Percentiles rank a stretch among this genome's conserved stretches.
Conservation (phyloP, 805 yeast species). For the Starmerella bombicola region DNA sequence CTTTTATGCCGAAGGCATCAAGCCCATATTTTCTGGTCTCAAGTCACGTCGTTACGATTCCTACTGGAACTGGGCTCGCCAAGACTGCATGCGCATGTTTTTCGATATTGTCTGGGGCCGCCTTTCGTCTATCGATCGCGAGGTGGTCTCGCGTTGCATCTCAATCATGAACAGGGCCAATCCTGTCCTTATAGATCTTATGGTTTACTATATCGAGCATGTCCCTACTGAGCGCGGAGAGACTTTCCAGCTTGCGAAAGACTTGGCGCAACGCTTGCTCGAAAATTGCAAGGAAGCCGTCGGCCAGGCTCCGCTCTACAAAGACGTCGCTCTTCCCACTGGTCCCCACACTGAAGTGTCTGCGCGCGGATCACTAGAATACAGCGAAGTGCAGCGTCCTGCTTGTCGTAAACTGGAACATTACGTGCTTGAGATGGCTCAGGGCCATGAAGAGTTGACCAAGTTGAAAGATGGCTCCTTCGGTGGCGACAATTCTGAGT, state of each 20-base stretch:
- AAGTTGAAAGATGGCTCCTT: conserved; percentile 31
- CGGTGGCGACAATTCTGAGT: conserved; percentile 31
- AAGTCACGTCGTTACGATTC: conserved; percentile 96
- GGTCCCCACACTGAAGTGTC: conserved; percentile 89
- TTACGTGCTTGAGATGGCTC: conserved; percentile 92
- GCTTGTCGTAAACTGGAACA: conserved; percentile 89
- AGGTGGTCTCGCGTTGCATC: conserved; percentile 90
- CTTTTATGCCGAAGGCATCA: conserved; percentile 79
- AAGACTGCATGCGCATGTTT: conserved; percentile 85
- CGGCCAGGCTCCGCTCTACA: conserved; percentile 77
- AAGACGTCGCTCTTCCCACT: conserved; percentile 86
- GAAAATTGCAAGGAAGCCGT: conserved; percentile 87
- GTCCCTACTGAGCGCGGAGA: conserved; percentile 79
- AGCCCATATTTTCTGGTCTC: conserved; percentile 77
- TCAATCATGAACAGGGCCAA: conserved; percentile 95
- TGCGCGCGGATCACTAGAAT: conserved; percentile 73
- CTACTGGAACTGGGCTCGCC: conserved; percentile 99
- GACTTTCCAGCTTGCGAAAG: conserved; percentile 81
- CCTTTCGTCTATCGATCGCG: conserved; percentile 80
- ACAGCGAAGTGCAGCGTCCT: conserved; percentile 76
- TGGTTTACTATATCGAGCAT: conserved; percentile 87
- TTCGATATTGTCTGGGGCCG: conserved; percentile 94
- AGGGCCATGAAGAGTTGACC: conserved; percentile 71
- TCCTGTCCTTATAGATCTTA: conserved; percentile 83
- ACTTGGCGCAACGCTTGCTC: conserved; percentile 81